phyloP scores from a whole-genome alignment of 2,329 filamentous ascomycete genomes.

The Fusarium torulosum region DNA sequence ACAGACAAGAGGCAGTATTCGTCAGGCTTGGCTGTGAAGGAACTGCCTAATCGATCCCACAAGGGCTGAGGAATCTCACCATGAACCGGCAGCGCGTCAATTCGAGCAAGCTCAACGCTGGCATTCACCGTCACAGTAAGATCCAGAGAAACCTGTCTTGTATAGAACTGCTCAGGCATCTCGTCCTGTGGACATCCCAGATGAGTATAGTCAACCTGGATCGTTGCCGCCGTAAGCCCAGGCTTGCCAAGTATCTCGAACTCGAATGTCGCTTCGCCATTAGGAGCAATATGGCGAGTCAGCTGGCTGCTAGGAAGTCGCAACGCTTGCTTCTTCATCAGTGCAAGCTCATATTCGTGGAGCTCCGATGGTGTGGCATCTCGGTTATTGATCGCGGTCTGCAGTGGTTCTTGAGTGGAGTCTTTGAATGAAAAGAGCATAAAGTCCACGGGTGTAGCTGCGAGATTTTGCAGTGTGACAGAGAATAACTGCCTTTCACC shows the following conservation, averaged over 20 bases:
- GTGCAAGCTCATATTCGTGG: constrained; percentile 86
- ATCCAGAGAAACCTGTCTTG: constrained; percentile 83
- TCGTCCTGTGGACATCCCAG: constrained; percentile 78
- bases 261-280: constrained; percentile 77
- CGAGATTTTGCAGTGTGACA: constrained; percentile 84
- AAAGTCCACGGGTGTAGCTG: constrained; percentile 82
- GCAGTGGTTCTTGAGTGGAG: constrained; percentile 82
- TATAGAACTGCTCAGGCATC: constrained; percentile 81
- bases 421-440: constrained; percentile 91
- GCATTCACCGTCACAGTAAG: constrained; percentile 92
- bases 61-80: constrained; percentile 72
- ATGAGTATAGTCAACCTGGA: constrained; percentile 89
- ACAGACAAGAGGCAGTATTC: constrained; percentile 84
- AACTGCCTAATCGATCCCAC: constrained; percentile 63
- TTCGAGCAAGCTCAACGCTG: constrained; percentile 83
- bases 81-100: constrained; percentile 82
- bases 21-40: constrained; percentile 58
- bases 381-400: constrained; percentile 79
- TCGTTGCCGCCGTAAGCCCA: constrained; percentile 80
- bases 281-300: constrained; percentile 73
- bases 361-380: constrained; percentile 83
- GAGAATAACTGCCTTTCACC: constrained; percentile 84
- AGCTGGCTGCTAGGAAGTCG: constrained; percentile 66
- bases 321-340: constrained; percentile 79
- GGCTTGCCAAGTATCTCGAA: constrained; percentile 90